phyloP scores from a whole-genome alignment of 192 early-diverging fungal species.

The Diversispora eburnea region DNA sequence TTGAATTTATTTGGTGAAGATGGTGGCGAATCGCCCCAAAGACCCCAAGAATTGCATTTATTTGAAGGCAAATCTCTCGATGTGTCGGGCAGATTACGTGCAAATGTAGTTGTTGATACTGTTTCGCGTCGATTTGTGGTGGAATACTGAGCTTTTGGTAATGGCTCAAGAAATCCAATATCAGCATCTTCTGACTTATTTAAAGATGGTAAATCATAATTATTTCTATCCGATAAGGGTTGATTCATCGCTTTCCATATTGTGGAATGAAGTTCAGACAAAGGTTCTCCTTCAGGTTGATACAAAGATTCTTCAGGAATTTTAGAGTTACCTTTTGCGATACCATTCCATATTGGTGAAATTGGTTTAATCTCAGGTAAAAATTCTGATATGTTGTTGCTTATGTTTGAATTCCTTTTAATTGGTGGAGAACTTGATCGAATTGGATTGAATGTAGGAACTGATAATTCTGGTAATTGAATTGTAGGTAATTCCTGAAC shows the following conservation, averaged over 20 bases:
- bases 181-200: not conserved
- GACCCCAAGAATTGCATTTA: not conserved
- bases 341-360: not conserved
- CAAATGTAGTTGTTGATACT: not conserved
- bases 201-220: not conserved
- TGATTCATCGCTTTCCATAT: not conserved
- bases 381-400: not conserved
- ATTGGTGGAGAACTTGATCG: not conserved
- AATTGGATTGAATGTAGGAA: not conserved
- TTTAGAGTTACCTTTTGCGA: not conserved
- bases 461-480: not conserved
- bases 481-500: not conserved
- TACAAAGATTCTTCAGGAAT: no score
- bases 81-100: not conserved
- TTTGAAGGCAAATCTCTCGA: not conserved
- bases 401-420: no score
- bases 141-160: not conserved
- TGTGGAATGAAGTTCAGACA: not conserved
- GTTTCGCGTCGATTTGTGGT: not conserved
- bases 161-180: not conserved
- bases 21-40: not conserved
- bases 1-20: conserved; percentile 16
- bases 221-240: not conserved
- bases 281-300: not conserved
- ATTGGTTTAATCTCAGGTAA: conserved; percentile 16